Evolutionary conservation across 225 moss, liverwort and hornwort species (phyloP).

Genomic region (Asterella californica): DNA sequence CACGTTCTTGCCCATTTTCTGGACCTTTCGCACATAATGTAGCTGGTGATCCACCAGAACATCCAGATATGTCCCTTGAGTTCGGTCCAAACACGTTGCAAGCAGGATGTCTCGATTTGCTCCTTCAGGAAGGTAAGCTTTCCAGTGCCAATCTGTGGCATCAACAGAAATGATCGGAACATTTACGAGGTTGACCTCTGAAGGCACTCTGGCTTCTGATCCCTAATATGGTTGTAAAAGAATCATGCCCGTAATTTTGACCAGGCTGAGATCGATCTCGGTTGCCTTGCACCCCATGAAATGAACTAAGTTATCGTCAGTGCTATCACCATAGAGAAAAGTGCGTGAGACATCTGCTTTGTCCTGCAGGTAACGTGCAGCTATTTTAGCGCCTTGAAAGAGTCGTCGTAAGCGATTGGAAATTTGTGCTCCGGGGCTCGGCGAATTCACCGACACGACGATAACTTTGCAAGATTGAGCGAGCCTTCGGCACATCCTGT

Average conservation of each 20-base stretch:
- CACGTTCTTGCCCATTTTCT: slow-evolving; percentile 26
- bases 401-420: slow-evolving; percentile 75
- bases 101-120: slow-evolving; percentile 43
- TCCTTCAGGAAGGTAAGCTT: slow-evolving; percentile 39
- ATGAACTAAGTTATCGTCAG: slow-evolving; percentile 45
- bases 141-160: slow-evolving; percentile 38
- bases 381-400: slow-evolving; percentile 59
- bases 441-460: slow-evolving; percentile 72
- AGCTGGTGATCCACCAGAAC: slow-evolving; percentile 53
- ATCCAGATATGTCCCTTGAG: slow-evolving; percentile 52
- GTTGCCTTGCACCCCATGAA: slow-evolving; percentile 33
- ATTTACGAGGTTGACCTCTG: slow-evolving; percentile 30
- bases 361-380: slow-evolving; percentile 38
- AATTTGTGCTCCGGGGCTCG: slow-evolving; percentile 66
- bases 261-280: slow-evolving; percentile 21
- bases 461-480: slow-evolving; percentile 44
- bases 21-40: slow-evolving; percentile 21
- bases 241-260: slow-evolving; percentile 30
- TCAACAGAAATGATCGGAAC: slow-evolving; percentile 30
- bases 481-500: slow-evolving; percentile 56
- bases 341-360: slow-evolving; percentile 34
- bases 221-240: slow-evolving; percentile 42
- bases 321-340: slow-evolving; percentile 44
- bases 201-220: slow-evolving; percentile 29
- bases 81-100: slow-evolving; percentile 47